A percentile compares a stretch with the other conserved stretches of the same genome.
Conservation (phyloP, 495 filamentous ascomycete species). For the Trichoderma orchidacearum region DNA sequence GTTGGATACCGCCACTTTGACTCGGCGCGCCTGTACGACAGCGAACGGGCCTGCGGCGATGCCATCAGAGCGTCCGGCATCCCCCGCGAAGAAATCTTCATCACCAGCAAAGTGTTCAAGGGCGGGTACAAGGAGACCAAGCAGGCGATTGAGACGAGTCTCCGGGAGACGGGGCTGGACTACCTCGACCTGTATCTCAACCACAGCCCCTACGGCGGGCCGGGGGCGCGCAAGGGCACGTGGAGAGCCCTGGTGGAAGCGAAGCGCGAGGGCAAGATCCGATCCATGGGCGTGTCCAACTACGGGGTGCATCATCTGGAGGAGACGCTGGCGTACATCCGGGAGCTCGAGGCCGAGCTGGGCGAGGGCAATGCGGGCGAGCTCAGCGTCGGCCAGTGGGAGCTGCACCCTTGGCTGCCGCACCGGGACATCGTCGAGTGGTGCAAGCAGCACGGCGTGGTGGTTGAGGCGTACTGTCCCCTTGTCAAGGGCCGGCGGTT, state of each 20-base stretch:
- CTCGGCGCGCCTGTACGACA: constrained; percentile 29
- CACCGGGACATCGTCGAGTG: constrained; percentile 39
- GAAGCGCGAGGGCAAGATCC: constrained; percentile 43
- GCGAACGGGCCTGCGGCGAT: constrained; percentile 27
- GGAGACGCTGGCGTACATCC: constrained; percentile 44
- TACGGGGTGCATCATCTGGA: constrained; percentile 55
- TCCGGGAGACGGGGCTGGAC: constrained; percentile 25
- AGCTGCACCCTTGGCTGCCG: constrained; percentile 58
- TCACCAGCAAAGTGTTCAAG: constrained; percentile 35
- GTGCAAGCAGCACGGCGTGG: constrained; percentile 40
- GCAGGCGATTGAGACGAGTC: constrained; percentile 21
- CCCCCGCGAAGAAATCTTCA: constrained; percentile 28
- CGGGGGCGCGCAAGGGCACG: constrained; percentile 39
- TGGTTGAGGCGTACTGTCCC: constrained; percentile 52
- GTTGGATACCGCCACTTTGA: constrained; percentile 34
- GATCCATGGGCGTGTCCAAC: constrained; percentile 51
- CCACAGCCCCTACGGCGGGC: constrained; percentile 50
- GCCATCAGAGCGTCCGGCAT: constrained; percentile 26
- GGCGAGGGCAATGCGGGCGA: neutral
- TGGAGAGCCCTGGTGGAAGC: constrained; percentile 58
- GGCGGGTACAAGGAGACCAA: constrained; percentile 23
- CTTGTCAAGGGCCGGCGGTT: constrained; percentile 45
- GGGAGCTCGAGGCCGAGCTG: constrained; percentile 27
- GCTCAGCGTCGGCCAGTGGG: constrained; percentile 49
- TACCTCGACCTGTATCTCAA: constrained; percentile 40